Percentiles rank a stretch among this genome's conserved stretches.
These are phyloP conservation scores for Chalciporus chontae DNA, from an alignment of 768 basidiomycete species.

Conservation along the genomic window DNA sequence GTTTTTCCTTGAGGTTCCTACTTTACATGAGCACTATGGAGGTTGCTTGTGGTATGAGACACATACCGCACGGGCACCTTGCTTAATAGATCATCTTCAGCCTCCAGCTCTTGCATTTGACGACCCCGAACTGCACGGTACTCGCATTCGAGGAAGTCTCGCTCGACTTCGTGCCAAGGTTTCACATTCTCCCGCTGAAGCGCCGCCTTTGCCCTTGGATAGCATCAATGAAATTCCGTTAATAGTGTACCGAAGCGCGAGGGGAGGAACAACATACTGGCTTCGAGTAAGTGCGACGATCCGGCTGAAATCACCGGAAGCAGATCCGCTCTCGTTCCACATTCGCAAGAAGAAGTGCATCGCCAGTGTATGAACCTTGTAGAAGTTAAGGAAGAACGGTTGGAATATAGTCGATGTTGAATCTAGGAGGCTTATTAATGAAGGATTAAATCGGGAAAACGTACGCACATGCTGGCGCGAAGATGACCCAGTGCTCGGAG, in stretches of 20 bases:
- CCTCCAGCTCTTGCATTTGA: slow-evolving; percentile 87
- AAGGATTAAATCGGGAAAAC: not conserved
- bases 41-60: not conserved
- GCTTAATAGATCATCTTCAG: slow-evolving; percentile 82
- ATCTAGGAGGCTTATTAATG: slow-evolving; percentile 37
- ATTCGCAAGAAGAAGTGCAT: slow-evolving; percentile 87
- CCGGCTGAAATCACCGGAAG: slow-evolving; percentile 70
- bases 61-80: slow-evolving; percentile 82
- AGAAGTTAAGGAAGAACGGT: slow-evolving; percentile 85
- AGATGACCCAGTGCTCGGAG: slow-evolving; percentile 82
- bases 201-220: slow-evolving; percentile 69
- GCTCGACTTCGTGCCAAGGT: slow-evolving; percentile 81
- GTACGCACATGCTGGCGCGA: slow-evolving; percentile 76
- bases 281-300: slow-evolving; percentile 75
- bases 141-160: slow-evolving; percentile 75
- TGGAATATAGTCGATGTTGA: slow-evolving; percentile 79
- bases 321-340: slow-evolving; percentile 87
- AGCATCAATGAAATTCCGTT: slow-evolving; percentile 4
- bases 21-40: slow-evolving; percentile 6
- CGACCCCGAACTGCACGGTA: slow-evolving; percentile 83
- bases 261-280: slow-evolving; percentile 56
- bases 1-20: slow-evolving; percentile 79
- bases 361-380: slow-evolving; percentile 75
- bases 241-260: not conserved
- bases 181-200: slow-evolving; percentile 70